Conservation (phyloP, 179 eudicot species). For the Drosera spatulata region DNA sequence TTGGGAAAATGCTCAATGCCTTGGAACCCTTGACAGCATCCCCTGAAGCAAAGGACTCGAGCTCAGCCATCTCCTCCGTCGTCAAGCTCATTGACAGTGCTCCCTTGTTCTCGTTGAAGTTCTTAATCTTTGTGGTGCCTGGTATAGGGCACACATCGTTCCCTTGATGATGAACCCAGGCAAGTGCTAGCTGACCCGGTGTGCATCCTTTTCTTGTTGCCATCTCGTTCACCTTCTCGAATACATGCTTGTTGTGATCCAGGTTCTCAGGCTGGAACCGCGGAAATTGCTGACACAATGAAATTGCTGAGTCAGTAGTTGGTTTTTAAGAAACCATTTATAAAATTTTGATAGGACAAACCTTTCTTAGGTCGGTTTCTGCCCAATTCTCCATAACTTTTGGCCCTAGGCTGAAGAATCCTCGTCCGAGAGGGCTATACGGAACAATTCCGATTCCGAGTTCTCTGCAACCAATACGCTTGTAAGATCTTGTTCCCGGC, state of each 20-base stretch:
- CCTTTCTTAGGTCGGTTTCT: constrained; percentile 12
- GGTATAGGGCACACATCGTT: constrained; percentile 31
- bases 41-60: constrained; percentile 17
- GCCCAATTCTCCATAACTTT: constrained; percentile 11
- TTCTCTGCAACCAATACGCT: constrained; percentile 10
- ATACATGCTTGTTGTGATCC: constrained; percentile 18
- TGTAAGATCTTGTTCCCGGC: not conserved
- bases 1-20: not conserved
- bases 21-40: constrained; percentile 14
- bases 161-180: constrained; percentile 23
- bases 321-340: too few relatives aligned
- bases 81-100: constrained; percentile 17
- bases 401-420: constrained; percentile 32
- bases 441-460: constrained; percentile 52
- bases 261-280: constrained; percentile 25
- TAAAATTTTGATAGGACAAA: constrained; percentile 1
- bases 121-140: constrained; percentile 16
- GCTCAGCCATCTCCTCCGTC: constrained; percentile 20
- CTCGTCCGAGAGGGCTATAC: constrained; percentile 35
- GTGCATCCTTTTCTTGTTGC: constrained; percentile 19
- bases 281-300: constrained; percentile 5
- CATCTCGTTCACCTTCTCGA: constrained; percentile 10
- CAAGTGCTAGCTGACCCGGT: constrained; percentile 17
- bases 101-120: constrained; percentile 13
- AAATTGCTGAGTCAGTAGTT: not conserved